Base-by-base conservation (phyloP, 768 basidiomycete genomes). In the Pulveroboletus sp. region DNA sequence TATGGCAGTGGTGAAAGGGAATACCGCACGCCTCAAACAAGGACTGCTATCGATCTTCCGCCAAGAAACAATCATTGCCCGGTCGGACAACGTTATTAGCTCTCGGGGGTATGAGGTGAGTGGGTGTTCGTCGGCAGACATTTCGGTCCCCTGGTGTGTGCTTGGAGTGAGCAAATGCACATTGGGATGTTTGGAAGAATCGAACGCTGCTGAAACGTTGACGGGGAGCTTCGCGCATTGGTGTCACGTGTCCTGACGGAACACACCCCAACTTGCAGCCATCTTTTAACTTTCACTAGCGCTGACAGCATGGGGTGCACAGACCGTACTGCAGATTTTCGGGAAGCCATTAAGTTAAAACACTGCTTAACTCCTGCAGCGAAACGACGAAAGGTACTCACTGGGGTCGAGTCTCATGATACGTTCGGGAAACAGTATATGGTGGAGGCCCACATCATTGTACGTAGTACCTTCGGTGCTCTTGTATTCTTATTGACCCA, bases 21-120 rank as follows among this genome's bases (percentile, higher is more conserved):
- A 73, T 79, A 74, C 77, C 69, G 73, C 74, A 71, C 69, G 69
- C 86, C 82, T 88, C 86, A 88, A 87, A 88, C 85, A 68, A 79
- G 78, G 82, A 83, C 74, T 43, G 50, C 48, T 39, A n/a, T 64
- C 56, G 40, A 40, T 75, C 61, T 75, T 42, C 66, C 73, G 69
- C 63, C 47, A 51, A 45, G 58, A 66, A 60, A 52, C 55, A 49
- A 34, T 44, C 29, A 47, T 43, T 57, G 45, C 50, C 51, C 55
- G 22, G 30, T 50, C 52, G 54, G 55, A 54, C 64, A 63, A 54
- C 41, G 63, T 54, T 24, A n/a, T 48, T 36, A 47, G 35, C 51
- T 45, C 55, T 31, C 37, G 55, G 65, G 63, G 71, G 64, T 58
- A 20, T 39, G 49, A 9, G 42, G 29, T 50, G 43, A 43, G 36